Conservation (phyloP, 805 yeast genomes). For the Schwanniomyces vanrijiae region DNA sequence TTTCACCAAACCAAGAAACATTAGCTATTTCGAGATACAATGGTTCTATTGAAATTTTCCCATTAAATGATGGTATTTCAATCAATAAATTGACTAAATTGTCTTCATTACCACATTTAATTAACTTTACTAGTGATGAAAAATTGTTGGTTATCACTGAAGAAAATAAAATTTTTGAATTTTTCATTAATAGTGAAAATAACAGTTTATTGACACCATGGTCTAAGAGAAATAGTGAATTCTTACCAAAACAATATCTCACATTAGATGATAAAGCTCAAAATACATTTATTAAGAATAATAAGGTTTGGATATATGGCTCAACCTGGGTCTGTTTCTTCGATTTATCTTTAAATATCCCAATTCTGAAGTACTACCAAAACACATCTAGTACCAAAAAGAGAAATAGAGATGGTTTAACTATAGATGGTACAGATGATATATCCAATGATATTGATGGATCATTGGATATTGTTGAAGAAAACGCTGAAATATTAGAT, state of each 20-base stretch:
- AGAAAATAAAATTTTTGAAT: constrained; percentile 75
- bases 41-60: constrained; percentile 61
- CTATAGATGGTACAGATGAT: constrained; percentile 27
- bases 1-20: constrained; percentile 43
- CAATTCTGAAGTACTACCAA: constrained; percentile 36
- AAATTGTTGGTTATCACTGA: constrained; percentile 67
- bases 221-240: constrained; percentile 77
- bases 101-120: constrained; percentile 57
- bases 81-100: constrained; percentile 55
- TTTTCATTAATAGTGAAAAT: constrained; percentile 37
- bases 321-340: constrained; percentile 76
- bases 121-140: constrained; percentile 51
- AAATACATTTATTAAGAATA: constrained; percentile 56
- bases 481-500: constrained; percentile 25
- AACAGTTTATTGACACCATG: constrained; percentile 60
- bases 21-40: constrained; percentile 62
- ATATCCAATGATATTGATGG: constrained; percentile 19
- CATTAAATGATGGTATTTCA: constrained; percentile 25
- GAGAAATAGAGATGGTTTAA: constrained; percentile 44
- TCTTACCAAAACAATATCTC: constrained; percentile 65
- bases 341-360: constrained; percentile 60
- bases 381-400: constrained; percentile 31
- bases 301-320: constrained; percentile 83
- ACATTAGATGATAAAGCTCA: constrained; percentile 64
- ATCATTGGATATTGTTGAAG: constrained; percentile 20